Evolutionary conservation across 352 stramenopile genomes (phyloP).

Genomic region (Phytophthora citrophthora): DNA sequence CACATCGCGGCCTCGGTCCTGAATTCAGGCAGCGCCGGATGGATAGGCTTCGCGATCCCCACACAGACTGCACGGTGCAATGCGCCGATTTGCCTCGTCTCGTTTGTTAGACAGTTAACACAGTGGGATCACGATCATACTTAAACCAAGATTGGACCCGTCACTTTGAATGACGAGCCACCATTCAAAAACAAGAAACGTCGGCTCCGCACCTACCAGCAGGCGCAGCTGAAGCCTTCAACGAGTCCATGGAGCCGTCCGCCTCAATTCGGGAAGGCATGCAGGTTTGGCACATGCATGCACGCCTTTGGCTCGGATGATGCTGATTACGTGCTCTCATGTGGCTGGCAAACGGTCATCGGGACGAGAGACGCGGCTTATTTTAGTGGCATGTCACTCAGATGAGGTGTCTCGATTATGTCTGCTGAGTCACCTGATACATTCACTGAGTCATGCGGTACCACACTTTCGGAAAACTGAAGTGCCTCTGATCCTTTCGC

Average conservation of each 20-base stretch:
- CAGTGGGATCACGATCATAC: conserved; percentile 17
- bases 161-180: no score
- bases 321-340: conserved; percentile 1
- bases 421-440: conserved; percentile 7
- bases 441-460: conserved; percentile 5
- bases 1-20: conserved; percentile 15
- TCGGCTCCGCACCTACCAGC: neutral
- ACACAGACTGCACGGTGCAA: neutral
- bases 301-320: neutral
- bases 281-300: neutral
- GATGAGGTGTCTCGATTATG: neutral
- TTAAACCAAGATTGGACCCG: neutral
- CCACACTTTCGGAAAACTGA: conserved; percentile 11
- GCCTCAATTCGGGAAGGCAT: conserved; percentile 1
- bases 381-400: conserved; percentile 1
- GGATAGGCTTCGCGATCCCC: conserved; percentile 18
- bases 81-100: conserved; percentile 19
- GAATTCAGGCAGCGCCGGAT: conserved; percentile 26
- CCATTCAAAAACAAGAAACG: neutral
- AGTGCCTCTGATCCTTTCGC: neutral
- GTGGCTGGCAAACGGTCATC: neutral
- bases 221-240: conserved; percentile 3
- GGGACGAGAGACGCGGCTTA: neutral
- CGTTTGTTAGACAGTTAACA: conserved; percentile 16
- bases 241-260: neutral